Percentiles rank a stretch among this genome's conserved stretches.
Conservation (phyloP, 1,284 basidiomycete genomes). For the Puccinia triticina region DNA sequence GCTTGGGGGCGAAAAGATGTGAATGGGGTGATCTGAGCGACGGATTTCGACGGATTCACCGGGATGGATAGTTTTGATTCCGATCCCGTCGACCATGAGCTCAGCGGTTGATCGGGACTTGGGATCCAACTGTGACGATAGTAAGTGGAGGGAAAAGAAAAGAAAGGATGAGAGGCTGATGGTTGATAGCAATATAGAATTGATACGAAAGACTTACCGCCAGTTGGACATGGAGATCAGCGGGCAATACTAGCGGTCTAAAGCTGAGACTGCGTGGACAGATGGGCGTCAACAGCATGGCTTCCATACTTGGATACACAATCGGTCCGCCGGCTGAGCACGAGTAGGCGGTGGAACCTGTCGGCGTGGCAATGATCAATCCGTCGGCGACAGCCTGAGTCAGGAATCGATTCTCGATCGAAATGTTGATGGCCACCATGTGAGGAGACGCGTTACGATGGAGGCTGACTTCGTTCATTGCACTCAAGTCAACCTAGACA, state of each 20-base stretch:
- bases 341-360: conserved; percentile 95
- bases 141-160: conserved; percentile 19
- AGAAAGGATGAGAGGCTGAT: no score
- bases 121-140: conserved; percentile 72
- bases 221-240: conserved; percentile 76
- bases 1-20: conserved; percentile 65
- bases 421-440: conserved; percentile 89
- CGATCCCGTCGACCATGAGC: conserved; percentile 88
- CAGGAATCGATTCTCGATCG: conserved; percentile 88
- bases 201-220: conserved; percentile 68
- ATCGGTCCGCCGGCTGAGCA: conserved; percentile 94
- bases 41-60: conserved; percentile 85
- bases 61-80: conserved; percentile 75
- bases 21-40: conserved; percentile 84
- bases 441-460: conserved; percentile 90
- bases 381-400: conserved; percentile 95
- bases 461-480: conserved; percentile 94
- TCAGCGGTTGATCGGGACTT: conserved; percentile 82
- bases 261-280: conserved; percentile 91
- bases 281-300: conserved; percentile 88
- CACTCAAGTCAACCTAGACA: conserved; percentile 66
- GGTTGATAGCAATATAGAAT: no score
- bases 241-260: conserved; percentile 84
- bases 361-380: conserved; percentile 90
- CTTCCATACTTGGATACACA: conserved; percentile 87